Evolutionary conservation across 2,329 filamentous ascomycete species (phyloP).

Genomic region (Fusarium subglutinans): DNA sequence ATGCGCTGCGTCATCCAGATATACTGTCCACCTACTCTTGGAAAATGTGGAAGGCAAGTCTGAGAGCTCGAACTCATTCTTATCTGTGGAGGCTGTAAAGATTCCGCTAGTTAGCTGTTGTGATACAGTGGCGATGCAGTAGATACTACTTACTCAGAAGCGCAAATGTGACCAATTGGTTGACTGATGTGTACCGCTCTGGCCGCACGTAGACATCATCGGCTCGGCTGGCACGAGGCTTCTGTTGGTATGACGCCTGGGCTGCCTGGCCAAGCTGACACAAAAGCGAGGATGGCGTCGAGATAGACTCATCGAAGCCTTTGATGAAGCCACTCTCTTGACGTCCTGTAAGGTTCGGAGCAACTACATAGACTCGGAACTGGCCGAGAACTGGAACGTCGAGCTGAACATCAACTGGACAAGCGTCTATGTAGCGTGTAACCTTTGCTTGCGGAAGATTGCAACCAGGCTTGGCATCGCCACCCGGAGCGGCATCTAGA

Average conservation of each 20-base stretch:
- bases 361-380: conserved; percentile 78
- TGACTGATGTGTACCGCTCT: conserved; percentile 73
- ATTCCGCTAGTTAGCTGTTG: conserved; percentile 7
- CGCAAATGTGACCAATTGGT: conserved; percentile 73
- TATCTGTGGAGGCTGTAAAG: conserved; percentile 65
- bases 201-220: conserved; percentile 74
- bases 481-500: conserved; percentile 47
- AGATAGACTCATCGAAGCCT: conserved; percentile 64
- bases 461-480: conserved; percentile 62
- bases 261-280: conserved; percentile 67
- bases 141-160: conserved; percentile 65
- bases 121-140: too few species aligned
- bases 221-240: conserved; percentile 64
- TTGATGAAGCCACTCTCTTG: conserved; percentile 66
- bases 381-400: conserved; percentile 81
- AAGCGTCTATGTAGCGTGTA: conserved; percentile 80
- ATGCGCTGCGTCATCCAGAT: conserved; percentile 71
- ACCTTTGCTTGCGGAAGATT: conserved; percentile 73
- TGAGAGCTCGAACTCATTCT: conserved; percentile 70
- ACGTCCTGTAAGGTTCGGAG: conserved; percentile 62
- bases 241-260: conserved; percentile 66
- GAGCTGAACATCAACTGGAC: conserved; percentile 79
- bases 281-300: conserved; percentile 62
- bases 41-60: conserved; percentile 70
- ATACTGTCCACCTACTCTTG: conserved; percentile 75